Conservation (phyloP, 192 early-diverging fungal genomes). For the Backusella tarrabulga region DNA sequence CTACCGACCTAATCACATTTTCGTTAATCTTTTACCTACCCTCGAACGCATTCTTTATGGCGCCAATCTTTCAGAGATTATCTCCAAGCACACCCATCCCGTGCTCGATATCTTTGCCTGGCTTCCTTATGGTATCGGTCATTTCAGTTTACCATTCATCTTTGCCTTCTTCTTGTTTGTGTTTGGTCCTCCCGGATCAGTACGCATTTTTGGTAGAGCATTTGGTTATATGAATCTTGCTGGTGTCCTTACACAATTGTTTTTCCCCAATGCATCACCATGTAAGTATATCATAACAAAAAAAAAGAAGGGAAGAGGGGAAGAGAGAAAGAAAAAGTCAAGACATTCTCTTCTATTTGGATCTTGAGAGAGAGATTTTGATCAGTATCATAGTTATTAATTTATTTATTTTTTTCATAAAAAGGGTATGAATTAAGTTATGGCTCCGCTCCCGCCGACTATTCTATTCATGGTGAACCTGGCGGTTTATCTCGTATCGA, state of each 20-base stretch:
- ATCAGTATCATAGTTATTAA: not conserved
- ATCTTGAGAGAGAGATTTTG: not conserved
- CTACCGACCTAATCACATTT: slow-evolving; percentile 56
- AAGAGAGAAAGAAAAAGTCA: not conserved
- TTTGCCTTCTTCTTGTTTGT: slow-evolving; percentile 43
- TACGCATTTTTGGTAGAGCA: slow-evolving; percentile 51
- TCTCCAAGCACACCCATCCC: slow-evolving; percentile 44
- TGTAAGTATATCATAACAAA: slow-evolving; percentile 44
- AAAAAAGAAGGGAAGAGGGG: not conserved
- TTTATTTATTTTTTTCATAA: not conserved
- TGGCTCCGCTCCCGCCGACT: slow-evolving; percentile 56
- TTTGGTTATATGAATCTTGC: slow-evolving; percentile 67
- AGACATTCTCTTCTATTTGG: not conserved
- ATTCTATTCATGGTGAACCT: slow-evolving; percentile 65
- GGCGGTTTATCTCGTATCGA: slow-evolving; percentile 67
- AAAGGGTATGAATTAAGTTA: slow-evolving; percentile 67
- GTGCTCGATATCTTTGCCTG: slow-evolving; percentile 61
- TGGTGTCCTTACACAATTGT: slow-evolving; percentile 64
- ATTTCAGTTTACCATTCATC: slow-evolving; percentile 61
- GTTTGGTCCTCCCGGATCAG: slow-evolving; percentile 48
- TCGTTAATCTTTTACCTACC: slow-evolving; percentile 60
- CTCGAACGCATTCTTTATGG: slow-evolving; percentile 66
- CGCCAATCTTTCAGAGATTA: slow-evolving; percentile 57
- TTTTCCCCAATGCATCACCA: slow-evolving; percentile 67
- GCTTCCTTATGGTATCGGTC: slow-evolving; percentile 67